phyloP scores from a whole-genome alignment of 192 early-diverging fungal genomes.

The Globomyces pollinis-pini region DNA sequence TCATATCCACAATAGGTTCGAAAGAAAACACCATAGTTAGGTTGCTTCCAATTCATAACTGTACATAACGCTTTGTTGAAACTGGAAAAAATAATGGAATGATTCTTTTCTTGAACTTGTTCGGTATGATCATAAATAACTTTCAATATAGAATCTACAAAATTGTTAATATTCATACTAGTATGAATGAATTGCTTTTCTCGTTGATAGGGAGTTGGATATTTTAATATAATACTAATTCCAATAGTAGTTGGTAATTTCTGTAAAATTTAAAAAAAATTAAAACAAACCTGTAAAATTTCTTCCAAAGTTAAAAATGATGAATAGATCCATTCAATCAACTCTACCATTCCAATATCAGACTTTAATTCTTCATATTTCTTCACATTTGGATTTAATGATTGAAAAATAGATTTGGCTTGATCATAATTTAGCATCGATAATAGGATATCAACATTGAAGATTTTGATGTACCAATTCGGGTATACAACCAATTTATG shows the following conservation, averaged over 20 bases:
- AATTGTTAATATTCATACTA: constrained; percentile 67
- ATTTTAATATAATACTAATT: constrained; percentile 80
- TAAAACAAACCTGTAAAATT: constrained; percentile 64
- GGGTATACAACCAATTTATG: constrained; percentile 79
- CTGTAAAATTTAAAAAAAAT: constrained; percentile 31
- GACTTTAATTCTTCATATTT: neutral
- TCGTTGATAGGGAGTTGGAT: constrained; percentile 66
- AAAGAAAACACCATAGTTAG: constrained; percentile 95
- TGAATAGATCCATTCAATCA: constrained; percentile 11
- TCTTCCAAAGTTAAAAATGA: constrained; percentile 52
- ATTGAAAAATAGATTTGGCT: constrained; percentile 41
- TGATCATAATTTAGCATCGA: constrained; percentile 61
- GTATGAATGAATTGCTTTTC: constrained; percentile 42
- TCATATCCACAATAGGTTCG: constrained; percentile 72
- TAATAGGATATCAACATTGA: constrained; percentile 32
- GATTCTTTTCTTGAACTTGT: no score
- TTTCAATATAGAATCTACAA: constrained; percentile 83
- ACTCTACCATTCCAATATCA: neutral
- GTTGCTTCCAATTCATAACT: constrained; percentile 98
- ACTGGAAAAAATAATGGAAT: constrained; percentile 75
- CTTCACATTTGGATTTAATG: neutral
- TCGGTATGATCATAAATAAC: constrained; percentile 70
- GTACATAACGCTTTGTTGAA: constrained; percentile 89
- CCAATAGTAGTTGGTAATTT: constrained; percentile 64
- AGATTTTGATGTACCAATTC: constrained; percentile 47